Conservation (phyloP, 208 protist genomes). For the Leishmania braziliensis region DNA sequence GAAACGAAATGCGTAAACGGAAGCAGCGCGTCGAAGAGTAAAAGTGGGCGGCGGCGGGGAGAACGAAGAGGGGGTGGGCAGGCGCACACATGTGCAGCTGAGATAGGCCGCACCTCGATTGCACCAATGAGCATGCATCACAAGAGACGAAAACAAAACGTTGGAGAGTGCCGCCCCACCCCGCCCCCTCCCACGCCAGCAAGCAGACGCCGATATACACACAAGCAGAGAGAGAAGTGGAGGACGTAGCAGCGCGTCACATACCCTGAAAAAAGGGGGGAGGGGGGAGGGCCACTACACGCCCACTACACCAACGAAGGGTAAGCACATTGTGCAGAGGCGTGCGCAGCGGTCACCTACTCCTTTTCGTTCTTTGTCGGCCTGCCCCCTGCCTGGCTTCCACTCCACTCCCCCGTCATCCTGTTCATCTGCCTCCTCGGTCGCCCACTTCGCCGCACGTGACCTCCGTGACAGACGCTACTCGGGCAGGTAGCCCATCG, state of each 20-base stretch:
- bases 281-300: background rate
- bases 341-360: background rate
- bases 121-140: background rate
- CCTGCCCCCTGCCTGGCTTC: background rate
- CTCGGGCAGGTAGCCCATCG: constrained; percentile 20
- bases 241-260: background rate
- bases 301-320: background rate
- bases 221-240: background rate
- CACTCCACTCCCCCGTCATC: background rate
- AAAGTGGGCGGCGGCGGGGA: background rate
- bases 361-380: background rate
- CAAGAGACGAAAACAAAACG: background rate
- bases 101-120: background rate
- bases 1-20: background rate
- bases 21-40: background rate
- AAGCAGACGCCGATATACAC: background rate
- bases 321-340: constrained; percentile 5
- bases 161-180: background rate
- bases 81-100: background rate
- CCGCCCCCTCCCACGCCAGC: background rate
- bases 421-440: background rate
- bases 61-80: background rate
- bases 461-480: background rate
- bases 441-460: background rate
- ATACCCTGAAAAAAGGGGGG: background rate